These are phyloP conservation scores for Sporopachydermia quercuum DNA, from an alignment of 805 yeast genomes.

Conservation along the genomic window DNA sequence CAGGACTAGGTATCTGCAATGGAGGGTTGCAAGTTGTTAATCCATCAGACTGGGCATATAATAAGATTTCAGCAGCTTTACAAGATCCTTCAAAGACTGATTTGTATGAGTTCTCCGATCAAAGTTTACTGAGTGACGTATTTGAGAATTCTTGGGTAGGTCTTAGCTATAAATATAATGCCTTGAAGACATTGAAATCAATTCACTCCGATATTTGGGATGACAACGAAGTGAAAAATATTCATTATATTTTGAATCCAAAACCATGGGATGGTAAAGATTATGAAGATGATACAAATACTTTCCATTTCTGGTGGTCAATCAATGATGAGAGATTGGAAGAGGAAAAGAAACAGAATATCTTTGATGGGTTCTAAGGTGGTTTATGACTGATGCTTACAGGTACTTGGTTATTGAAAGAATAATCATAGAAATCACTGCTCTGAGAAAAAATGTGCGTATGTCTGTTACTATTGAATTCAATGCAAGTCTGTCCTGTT, in stretches of 20 bases:
- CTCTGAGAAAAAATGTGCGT: too few relatives aligned
- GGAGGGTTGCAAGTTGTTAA: slow-evolving; percentile 42
- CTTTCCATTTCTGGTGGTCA: slow-evolving; percentile 37
- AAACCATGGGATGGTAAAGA: slow-evolving; percentile 42
- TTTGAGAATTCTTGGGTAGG: slow-evolving; percentile 36
- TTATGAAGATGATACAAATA: slow-evolving; percentile 15
- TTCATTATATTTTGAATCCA: slow-evolving; percentile 42
- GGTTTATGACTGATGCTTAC: too few relatives aligned
- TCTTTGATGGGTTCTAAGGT: slow-evolving; percentile 12
- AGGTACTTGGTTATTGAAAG: too few relatives aligned
- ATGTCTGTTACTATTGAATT: too few relatives aligned
- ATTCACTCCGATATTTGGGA: slow-evolving; percentile 35
- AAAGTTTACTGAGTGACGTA: slow-evolving; percentile 38
- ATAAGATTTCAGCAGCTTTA: slow-evolving; percentile 27
- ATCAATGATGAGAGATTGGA: slow-evolving; percentile 24
- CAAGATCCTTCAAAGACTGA: slow-evolving; percentile 22
- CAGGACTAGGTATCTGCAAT: slow-evolving; percentile 36
- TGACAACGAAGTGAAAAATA: slow-evolving; percentile 32
- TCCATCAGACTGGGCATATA: slow-evolving; percentile 25
- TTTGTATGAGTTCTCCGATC: slow-evolving; percentile 42
- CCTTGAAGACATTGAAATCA: slow-evolving; percentile 34
- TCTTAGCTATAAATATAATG: slow-evolving; percentile 37
- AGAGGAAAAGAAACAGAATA: slow-evolving; percentile 4
- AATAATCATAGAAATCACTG: too few relatives aligned
- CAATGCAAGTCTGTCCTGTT: too few relatives aligned